Percentiles rank a stretch among this genome's conserved stretches.
These are phyloP conservation scores for Knufia petricola DNA, from an alignment of 2,329 filamentous ascomycete species.

Conservation along the genomic window DNA sequence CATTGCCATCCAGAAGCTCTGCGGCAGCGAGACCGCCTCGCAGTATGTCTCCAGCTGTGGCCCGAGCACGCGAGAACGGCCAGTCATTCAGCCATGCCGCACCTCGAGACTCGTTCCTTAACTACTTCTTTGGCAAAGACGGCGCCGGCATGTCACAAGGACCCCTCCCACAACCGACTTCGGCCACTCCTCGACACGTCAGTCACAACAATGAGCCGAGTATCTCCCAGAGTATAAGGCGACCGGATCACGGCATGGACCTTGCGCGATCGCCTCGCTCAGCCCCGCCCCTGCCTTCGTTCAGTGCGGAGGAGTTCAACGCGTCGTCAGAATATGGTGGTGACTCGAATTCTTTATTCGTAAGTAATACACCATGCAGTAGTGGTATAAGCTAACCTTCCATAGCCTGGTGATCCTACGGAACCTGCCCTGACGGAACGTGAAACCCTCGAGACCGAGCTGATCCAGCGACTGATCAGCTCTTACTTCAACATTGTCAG, in stretches of 20 bases:
- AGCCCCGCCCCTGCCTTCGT: slow-evolving; percentile 28
- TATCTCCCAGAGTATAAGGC: slow-evolving; percentile 73
- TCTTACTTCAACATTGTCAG: slow-evolving; percentile 99
- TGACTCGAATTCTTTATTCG: slow-evolving; percentile 38
- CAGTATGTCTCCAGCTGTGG: slow-evolving; percentile 74
- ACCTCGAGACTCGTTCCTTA: slow-evolving; percentile 80
- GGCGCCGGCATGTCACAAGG: slow-evolving; percentile 46
- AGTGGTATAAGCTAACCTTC: slow-evolving; percentile 5
- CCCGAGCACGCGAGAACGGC: slow-evolving; percentile 52
- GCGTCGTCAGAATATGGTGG: slow-evolving; percentile 31
- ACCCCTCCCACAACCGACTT: slow-evolving; percentile 33
- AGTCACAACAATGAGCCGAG: slow-evolving; percentile 71
- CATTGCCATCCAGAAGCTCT: slow-evolving; percentile 52
- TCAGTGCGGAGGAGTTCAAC: slow-evolving; percentile 39
- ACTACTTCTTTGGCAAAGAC: slow-evolving; percentile 98
- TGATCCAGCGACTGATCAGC: slow-evolving; percentile 90
- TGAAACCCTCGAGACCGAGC: slow-evolving; percentile 92
- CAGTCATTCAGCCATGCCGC: slow-evolving; percentile 53
- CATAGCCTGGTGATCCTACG: slow-evolving; percentile 38
- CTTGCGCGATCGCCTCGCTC: slow-evolving; percentile 16
- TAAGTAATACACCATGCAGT: slow-evolving; percentile 29
- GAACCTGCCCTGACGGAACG: slow-evolving; percentile 89
- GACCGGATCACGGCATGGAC: slow-evolving; percentile 39
- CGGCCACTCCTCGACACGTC: slow-evolving; percentile 53
- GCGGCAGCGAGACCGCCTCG: slow-evolving; percentile 49